phyloP scores from a whole-genome alignment of 257 asterid genomes.

The Eucommia ulmoides region DNA sequence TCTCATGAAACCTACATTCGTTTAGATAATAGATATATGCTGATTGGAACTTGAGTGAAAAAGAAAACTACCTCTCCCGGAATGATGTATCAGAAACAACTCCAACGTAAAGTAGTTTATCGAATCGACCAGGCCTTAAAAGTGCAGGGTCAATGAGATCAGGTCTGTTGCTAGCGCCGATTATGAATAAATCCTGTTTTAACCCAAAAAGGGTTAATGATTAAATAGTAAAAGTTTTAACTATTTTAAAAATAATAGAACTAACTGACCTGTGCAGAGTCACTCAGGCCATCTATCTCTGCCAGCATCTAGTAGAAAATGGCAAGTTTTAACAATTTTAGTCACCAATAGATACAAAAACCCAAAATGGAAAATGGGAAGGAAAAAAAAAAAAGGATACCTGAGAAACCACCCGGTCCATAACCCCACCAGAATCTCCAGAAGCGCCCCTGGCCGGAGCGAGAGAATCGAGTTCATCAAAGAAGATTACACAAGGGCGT shows the following conservation, averaged over 20 bases:
- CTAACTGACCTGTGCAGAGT: slow-evolving; percentile 80
- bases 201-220: slow-evolving; percentile 5
- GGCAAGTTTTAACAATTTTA: slow-evolving; percentile 10
- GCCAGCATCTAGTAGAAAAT: slow-evolving; percentile 70
- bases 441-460: slow-evolving; percentile 99
- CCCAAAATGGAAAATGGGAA: no score
- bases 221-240: no score
- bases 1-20: no score
- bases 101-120: slow-evolving; percentile 97
- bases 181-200: slow-evolving; percentile 77
- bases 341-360: no score
- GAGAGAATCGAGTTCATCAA: slow-evolving; percentile 95
- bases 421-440: slow-evolving; percentile 98
- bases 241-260: no score
- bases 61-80: slow-evolving; percentile 58
- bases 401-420: slow-evolving; percentile 99
- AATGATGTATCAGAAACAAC: slow-evolving; percentile 90
- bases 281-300: slow-evolving; percentile 89
- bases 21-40: no score
- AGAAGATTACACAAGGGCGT: slow-evolving; percentile 95
- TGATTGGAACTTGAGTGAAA: background rate
- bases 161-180: slow-evolving; percentile 98
- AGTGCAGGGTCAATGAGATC: slow-evolving; percentile 96
- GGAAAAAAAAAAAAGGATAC: no score
- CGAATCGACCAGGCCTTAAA: slow-evolving; percentile 95